Conservation (phyloP, 495 filamentous ascomycete genomes). For the Podospora tetraspora region DNA sequence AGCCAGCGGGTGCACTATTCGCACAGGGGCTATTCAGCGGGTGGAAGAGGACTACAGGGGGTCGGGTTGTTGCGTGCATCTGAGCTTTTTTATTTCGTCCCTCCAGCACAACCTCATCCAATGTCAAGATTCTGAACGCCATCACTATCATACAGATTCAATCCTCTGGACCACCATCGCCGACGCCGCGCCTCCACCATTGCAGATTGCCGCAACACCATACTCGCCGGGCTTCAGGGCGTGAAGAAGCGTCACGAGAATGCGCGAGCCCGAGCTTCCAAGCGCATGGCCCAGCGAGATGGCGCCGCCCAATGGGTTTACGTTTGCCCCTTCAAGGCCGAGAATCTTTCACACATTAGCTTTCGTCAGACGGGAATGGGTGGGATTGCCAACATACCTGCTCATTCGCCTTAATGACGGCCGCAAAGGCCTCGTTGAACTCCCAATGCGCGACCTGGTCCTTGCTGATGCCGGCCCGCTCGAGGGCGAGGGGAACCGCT, state of each 20-base stretch:
- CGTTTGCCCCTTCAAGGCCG: constrained; percentile 65
- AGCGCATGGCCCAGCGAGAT: constrained; percentile 92
- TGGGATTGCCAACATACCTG: constrained; percentile 49
- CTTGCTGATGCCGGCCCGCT: constrained; percentile 80
- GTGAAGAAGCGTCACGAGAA: constrained; percentile 84
- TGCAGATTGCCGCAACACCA: constrained; percentile 93
- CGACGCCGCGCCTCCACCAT: constrained; percentile 87
- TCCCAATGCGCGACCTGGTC: constrained; percentile 92
- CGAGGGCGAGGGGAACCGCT: constrained; percentile 84
- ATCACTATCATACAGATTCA: constrained; percentile 50
- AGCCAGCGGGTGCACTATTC: neutral
- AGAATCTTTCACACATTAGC: constrained; percentile 55
- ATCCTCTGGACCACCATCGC: constrained; percentile 90
- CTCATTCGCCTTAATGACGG: constrained; percentile 90
- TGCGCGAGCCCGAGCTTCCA: constrained; percentile 89
- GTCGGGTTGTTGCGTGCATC: neutral
- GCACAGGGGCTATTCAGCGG: neutral
- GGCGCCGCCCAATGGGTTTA: constrained; percentile 87
- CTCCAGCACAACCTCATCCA: neutral
- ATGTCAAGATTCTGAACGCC: neutral
- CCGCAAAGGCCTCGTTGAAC: constrained; percentile 97
- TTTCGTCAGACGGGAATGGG: constrained; percentile 13
- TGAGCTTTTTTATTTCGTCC: neutral
- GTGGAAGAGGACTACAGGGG: neutral
- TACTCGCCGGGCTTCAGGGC: constrained; percentile 88